Base-by-base conservation (phyloP, 2,329 filamentous ascomycete species). In the Elsinoe arachidis region DNA sequence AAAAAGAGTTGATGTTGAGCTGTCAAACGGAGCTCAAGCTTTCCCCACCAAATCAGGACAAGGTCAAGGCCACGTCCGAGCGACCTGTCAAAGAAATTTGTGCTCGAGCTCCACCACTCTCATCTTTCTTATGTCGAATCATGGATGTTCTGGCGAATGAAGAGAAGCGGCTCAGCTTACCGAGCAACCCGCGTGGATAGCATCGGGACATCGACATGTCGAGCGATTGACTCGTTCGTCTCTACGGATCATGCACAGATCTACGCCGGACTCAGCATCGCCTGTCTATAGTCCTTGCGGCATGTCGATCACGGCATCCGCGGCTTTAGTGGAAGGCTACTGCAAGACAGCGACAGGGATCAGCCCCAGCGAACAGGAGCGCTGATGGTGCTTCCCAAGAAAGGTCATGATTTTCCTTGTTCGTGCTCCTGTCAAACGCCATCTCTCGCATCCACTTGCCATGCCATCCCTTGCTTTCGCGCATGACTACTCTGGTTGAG, bases 261-360 rank as follows among this genome's bases (percentile, higher is more conserved):
- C 49, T 26, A 14, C 49, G 34, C 15, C 49, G 49, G 49, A 35
- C 49, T 37, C n/a, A 26, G 33, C 34, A 53, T 53, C 33, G 49
- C 23, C 49, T 39, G 34, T 7, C 12, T 11, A 35, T 53, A 35
- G 33, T 39, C 33, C 11, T 15, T 39, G 17, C 47, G 49, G 49
- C 37, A 39, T n/a, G 47, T 19, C 47, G 7, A 52, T 52, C 34
- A n/a, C 3, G 17, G 5, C 34, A 33, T 53, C 49, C 49, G 33
- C 49, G 49, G 49, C 49, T 53, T 14, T 53, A 53, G n/a, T 35
- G 49, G 26, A 23, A 12, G 15, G 39, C 49, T 53, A 53, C 49
- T 53, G 49, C 49, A 53, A 15, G 34, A 53, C 49, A 53, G 33
- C 33, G 49, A 53, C 49, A 34, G 33, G 49, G 49, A 19, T 53